phyloP scores from a whole-genome alignment of 768 basidiomycete genomes.

The Hygrocybe coccinea region DNA sequence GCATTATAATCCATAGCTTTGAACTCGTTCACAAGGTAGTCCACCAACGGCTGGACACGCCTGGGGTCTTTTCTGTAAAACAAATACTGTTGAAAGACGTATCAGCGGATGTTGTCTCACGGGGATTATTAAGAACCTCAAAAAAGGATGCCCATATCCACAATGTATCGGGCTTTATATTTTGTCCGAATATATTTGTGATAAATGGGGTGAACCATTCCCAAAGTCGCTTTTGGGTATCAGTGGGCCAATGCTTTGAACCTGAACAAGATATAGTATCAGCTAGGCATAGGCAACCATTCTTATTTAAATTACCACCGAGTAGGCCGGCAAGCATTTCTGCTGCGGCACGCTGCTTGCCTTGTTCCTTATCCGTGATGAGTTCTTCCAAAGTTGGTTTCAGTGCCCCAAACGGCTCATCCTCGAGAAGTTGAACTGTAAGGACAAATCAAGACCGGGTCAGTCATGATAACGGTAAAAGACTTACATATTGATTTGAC shows the following conservation, averaged over 20 bases:
- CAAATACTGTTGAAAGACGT: slow-evolving; percentile 48
- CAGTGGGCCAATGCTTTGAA: slow-evolving; percentile 80
- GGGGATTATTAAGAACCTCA: slow-evolving; percentile 42
- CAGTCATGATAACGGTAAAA: background rate
- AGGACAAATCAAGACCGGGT: slow-evolving; percentile 3
- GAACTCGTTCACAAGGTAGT: slow-evolving; percentile 64
- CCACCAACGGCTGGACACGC: slow-evolving; percentile 71
- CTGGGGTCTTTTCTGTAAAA: slow-evolving; percentile 81
- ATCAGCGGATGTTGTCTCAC: background rate
- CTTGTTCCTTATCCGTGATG: slow-evolving; percentile 67
- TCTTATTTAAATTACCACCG: slow-evolving; percentile 40
- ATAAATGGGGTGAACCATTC: slow-evolving; percentile 72
- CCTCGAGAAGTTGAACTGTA: slow-evolving; percentile 74
- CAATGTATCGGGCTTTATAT: slow-evolving; percentile 78
- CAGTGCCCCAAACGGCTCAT: slow-evolving; percentile 60
- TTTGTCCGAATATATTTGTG: slow-evolving; percentile 58
- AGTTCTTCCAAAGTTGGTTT: slow-evolving; percentile 58
- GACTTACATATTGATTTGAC: slow-evolving; percentile 71
- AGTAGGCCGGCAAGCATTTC: slow-evolving; percentile 77
- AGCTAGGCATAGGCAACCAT: background rate
- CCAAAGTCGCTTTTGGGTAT: slow-evolving; percentile 69
- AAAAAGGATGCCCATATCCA: slow-evolving; percentile 75
- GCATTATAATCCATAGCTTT: slow-evolving; percentile 68
- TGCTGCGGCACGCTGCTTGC: slow-evolving; percentile 84
- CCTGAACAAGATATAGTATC: slow-evolving; percentile 38